Evolutionary conservation across 306 rosid species (phyloP), one percentile per base, ranked within the genome.

Genomic region (Cicer judaicum): DNA sequence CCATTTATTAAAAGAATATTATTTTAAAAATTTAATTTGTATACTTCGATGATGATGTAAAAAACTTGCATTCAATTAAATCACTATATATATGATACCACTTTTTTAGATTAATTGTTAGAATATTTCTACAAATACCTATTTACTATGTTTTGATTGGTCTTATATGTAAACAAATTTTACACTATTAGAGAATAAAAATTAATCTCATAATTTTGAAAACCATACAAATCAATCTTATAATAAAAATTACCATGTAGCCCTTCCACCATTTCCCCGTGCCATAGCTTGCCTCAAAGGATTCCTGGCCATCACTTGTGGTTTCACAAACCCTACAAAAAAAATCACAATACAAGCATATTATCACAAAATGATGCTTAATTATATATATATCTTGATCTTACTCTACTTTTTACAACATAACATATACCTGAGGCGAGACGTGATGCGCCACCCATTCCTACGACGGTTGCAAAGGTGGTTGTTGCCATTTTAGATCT

Each of bases 301-400:
- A 67, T 89, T 91, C 80, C 92, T 84, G 2, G 68, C 88, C 9
- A 15, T 44, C 61, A 79, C 83, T 7, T 74, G 47, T 1, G 92
- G 61, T 82, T 79, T 89, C 81, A 89, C 46, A 75, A 93, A 91
- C 70, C 88, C 98, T 91, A 78, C 9, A 63, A 62, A 49, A 13
- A 13, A 36, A 54, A 18, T 40, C 12, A 52, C 3, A 70, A 70
- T 54, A 11, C 47, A 74, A 36, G 0, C 12, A 21, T 44, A 24
- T 66, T 44, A 24, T 66, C 1, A 64, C 7, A 66, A 66, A 66
- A 44, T 44, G 19, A 0, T 64, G 70, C 14, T 41, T 24, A 57
- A 19, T 24, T 11, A 11, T 57, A 10, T 57, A 10, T 18, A 53
- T 16, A 0, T 53, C 7, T 49, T 64, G 52, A 16, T 42, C 38